Percentiles rank a stretch among this genome's conserved stretches.
Evolutionary conservation across 2,329 filamentous ascomycete species (phyloP).

Genomic region (Stemphylium vesicarium): DNA sequence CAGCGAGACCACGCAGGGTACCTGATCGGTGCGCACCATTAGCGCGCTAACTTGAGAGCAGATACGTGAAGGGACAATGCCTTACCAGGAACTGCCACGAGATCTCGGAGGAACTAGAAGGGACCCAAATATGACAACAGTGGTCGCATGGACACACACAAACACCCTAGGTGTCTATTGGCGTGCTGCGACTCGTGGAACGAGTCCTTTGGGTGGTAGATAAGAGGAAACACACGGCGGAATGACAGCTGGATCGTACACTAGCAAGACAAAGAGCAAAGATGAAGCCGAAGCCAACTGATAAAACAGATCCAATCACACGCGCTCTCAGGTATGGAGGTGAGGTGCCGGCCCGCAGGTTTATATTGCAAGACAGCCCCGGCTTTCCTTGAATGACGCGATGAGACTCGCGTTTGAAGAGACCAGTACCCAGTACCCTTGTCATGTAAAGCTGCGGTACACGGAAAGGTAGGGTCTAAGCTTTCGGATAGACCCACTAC

Average conservation of each 20-base stretch:
- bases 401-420: conserved; percentile 22
- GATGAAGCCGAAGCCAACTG: conserved; percentile 27
- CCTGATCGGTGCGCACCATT: conserved; percentile 24
- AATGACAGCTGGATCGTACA: conserved; percentile 13
- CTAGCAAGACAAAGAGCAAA: conserved; percentile 22
- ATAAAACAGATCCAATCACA: conserved; percentile 13
- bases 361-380: conserved; percentile 27
- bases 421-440: conserved; percentile 9
- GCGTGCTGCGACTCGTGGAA: conserved; percentile 29
- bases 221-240: conserved; percentile 18
- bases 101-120: conserved; percentile 20
- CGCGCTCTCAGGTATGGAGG: background rate
- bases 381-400: conserved; percentile 6
- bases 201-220: conserved; percentile 15
- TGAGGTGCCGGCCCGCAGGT: conserved; percentile 4
- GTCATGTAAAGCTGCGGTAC: conserved; percentile 20
- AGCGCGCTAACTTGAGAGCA: conserved; percentile 23
- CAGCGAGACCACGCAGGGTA: conserved; percentile 16
- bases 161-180: conserved; percentile 38
- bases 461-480: conserved; percentile 18
- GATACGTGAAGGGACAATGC: conserved; percentile 14
- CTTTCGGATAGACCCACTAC: conserved; percentile 21
- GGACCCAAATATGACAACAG: conserved; percentile 16
- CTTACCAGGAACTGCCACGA: conserved; percentile 39
- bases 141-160: conserved; percentile 36